These are phyloP conservation scores for Metschnikowia santaceciliae DNA, from an alignment of 805 yeast genomes.

Conservation along the genomic window DNA sequence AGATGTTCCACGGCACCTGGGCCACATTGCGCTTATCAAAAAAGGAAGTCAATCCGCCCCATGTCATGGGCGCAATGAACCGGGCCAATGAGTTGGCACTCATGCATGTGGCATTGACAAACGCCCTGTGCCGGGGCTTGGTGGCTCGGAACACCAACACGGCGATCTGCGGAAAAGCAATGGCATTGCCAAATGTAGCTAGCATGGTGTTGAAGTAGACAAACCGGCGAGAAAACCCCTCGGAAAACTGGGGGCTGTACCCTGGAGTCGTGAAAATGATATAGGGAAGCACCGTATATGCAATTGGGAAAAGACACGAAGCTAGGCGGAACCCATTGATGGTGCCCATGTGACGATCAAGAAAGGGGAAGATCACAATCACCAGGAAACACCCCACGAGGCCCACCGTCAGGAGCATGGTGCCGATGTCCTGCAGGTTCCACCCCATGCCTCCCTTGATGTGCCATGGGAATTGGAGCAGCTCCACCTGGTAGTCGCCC, in stretches of 20 bases:
- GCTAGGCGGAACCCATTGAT: constrained; percentile 41
- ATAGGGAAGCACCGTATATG: constrained; percentile 46
- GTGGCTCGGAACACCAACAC: constrained; percentile 54
- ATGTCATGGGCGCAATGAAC: constrained; percentile 51
- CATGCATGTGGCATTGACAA: constrained; percentile 55
- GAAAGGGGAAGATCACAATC: constrained; percentile 46
- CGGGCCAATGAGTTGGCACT: constrained; percentile 53
- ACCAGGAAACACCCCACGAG: constrained; percentile 48
- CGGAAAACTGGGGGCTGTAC: constrained; percentile 27
- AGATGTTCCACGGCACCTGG: constrained; percentile 30
- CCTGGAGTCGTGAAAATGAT: constrained; percentile 40
- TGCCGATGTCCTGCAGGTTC: constrained; percentile 45
- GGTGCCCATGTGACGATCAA: constrained; percentile 47
- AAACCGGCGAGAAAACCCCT: constrained; percentile 16
- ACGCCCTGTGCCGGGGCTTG: constrained; percentile 51
- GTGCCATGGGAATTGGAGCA: constrained; percentile 44
- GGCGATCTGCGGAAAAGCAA: constrained; percentile 51
- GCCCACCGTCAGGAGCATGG: constrained; percentile 50
- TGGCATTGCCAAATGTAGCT: constrained; percentile 38
- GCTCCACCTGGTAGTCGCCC: constrained; percentile 19
- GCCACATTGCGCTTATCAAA: constrained; percentile 24
- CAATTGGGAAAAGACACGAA: constrained; percentile 40
- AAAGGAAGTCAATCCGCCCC: constrained; percentile 45
- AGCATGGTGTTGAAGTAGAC: constrained; percentile 27
- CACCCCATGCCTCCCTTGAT: constrained; percentile 53